Percentiles rank a stretch among this genome's conserved stretches.
phyloP scores from a whole-genome alignment of 768 basidiomycete genomes.

The Russula sp. region DNA sequence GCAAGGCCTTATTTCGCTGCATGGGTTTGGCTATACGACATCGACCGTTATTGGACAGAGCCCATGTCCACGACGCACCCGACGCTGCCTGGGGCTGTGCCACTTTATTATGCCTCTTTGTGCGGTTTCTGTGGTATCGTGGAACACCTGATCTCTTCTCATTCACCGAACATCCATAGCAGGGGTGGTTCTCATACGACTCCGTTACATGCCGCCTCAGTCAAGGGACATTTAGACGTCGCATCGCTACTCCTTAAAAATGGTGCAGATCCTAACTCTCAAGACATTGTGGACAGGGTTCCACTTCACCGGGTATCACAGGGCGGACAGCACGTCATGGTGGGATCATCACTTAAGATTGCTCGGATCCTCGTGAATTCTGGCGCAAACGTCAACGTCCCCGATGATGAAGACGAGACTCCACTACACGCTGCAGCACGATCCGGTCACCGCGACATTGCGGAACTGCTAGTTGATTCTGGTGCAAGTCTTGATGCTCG shows the following conservation, averaged over 20 bases:
- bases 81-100: neutral
- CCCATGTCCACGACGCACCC: neutral
- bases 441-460: neutral
- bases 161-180: neutral
- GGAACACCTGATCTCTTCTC: neutral
- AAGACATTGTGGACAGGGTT: neutral
- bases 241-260: neutral
- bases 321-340: neutral
- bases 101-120: neutral
- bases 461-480: neutral
- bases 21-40: neutral
- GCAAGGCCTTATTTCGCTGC: neutral
- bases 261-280: neutral
- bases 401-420: neutral
- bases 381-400: neutral
- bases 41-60: neutral
- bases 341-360: neutral
- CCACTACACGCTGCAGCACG: neutral
- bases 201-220: neutral
- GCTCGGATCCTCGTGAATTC: neutral
- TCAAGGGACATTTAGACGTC: neutral
- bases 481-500: neutral
- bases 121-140: neutral
- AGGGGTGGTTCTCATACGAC: neutral
- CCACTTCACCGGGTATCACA: conserved; percentile 1